Conservation (phyloP, 192 early-diverging fungal genomes). For the Coemansia sp. region DNA sequence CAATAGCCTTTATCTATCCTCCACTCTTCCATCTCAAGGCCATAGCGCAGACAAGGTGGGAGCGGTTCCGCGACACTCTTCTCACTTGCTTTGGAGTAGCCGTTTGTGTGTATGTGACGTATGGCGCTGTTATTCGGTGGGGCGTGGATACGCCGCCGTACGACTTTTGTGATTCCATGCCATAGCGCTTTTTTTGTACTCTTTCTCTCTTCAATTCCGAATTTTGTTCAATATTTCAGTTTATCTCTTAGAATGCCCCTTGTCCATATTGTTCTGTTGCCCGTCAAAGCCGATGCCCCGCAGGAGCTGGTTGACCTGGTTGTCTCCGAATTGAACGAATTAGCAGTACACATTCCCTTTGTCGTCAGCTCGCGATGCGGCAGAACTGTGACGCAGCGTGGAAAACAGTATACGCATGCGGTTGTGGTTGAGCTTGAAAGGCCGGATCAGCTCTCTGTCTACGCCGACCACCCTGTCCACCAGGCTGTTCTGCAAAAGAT, state of each 20-base stretch:
- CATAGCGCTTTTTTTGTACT: neutral
- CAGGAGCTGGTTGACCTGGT: constrained; percentile 21
- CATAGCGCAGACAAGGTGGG: constrained; percentile 47
- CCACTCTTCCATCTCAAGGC: constrained; percentile 76
- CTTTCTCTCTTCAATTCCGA: neutral
- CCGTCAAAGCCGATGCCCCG: constrained; percentile 22
- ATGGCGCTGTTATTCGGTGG: constrained; percentile 27
- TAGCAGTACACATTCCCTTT: constrained; percentile 27
- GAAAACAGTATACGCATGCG: constrained; percentile 42
- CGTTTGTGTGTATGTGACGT: constrained; percentile 78
- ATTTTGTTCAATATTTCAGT: neutral
- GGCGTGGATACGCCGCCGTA: constrained; percentile 13
- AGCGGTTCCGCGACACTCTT: constrained; percentile 56
- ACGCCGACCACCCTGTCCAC: constrained; percentile 30
- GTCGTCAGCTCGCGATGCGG: constrained; percentile 32
- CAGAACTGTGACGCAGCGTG: constrained; percentile 34
- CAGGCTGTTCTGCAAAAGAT: constrained; percentile 31
- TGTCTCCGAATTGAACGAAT: constrained; percentile 20
- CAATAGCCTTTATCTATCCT: constrained; percentile 80
- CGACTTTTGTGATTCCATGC: constrained; percentile 26
- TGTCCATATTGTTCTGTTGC: constrained; percentile 40
- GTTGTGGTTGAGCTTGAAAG: constrained; percentile 34
- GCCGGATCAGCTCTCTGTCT: constrained; percentile 19
- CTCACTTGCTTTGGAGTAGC: constrained; percentile 64
- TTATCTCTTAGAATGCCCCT: constrained; percentile 17